These are phyloP conservation scores for Aspergillus sp. DNA, from an alignment of 2,329 filamentous ascomycete genomes.

Conservation along the genomic window DNA sequence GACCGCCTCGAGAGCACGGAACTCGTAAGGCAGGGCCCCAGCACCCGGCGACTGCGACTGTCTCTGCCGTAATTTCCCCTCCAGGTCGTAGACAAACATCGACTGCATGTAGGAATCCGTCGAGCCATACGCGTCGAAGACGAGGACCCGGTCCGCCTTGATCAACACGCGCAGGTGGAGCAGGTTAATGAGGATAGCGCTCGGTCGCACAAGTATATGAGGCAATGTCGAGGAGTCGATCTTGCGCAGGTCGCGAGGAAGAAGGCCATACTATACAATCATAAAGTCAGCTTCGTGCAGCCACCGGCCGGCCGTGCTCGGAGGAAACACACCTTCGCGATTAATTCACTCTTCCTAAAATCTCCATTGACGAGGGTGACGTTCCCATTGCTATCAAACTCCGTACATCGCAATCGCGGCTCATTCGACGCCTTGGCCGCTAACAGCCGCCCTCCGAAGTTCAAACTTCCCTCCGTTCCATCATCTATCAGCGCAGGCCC, in stretches of 20 bases:
- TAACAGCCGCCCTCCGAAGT: constrained; percentile 63
- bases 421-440: constrained; percentile 78
- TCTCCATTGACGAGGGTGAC: constrained; percentile 92
- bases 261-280: constrained; percentile 72
- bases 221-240: constrained; percentile 95
- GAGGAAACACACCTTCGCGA: constrained; percentile 69
- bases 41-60: constrained; percentile 48
- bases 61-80: constrained; percentile 89
- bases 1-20: constrained; percentile 91
- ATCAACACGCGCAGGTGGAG: constrained; percentile 96
- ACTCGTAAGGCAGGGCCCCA: constrained; percentile 82
- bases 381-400: constrained; percentile 88
- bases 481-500: constrained; percentile 60
- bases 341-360: constrained; percentile 96
- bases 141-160: constrained; percentile 87
- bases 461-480: constrained; percentile 61
- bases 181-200: constrained; percentile 90
- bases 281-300: neutral
- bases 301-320: neutral
- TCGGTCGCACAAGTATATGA: constrained; percentile 90
- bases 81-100: constrained; percentile 95
- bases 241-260: constrained; percentile 93
- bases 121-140: constrained; percentile 95
- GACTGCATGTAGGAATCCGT: constrained; percentile 94
- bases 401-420: constrained; percentile 84